phyloP scores from a whole-genome alignment of 2,329 filamentous ascomycete species.

The Aspergillus bombycis region DNA sequence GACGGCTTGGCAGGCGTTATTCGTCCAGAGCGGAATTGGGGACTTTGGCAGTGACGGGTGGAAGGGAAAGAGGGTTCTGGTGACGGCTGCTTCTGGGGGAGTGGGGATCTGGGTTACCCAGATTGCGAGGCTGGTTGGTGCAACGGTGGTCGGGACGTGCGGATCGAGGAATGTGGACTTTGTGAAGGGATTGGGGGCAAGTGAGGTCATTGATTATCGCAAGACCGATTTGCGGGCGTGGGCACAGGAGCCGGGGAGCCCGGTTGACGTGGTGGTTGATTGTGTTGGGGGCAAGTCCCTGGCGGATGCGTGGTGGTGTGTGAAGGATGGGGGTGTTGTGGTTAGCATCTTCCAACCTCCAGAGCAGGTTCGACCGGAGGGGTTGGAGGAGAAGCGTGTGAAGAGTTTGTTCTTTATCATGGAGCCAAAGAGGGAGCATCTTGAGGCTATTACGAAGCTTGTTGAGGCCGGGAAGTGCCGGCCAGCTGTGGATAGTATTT shows the following conservation, averaged over 20 bases:
- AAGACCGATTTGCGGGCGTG: slow-evolving; percentile 28
- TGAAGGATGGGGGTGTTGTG: slow-evolving; percentile 41
- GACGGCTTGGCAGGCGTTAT: slow-evolving; percentile 51
- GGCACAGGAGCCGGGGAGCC: slow-evolving; percentile 28
- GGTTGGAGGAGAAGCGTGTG: slow-evolving; percentile 29
- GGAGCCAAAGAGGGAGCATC: slow-evolving; percentile 38
- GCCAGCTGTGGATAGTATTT: slow-evolving; percentile 47
- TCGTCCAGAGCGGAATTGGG: slow-evolving; percentile 37
- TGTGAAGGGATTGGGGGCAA: slow-evolving; percentile 45
- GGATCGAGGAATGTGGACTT: slow-evolving; percentile 43
- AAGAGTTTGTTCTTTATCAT: slow-evolving; percentile 49
- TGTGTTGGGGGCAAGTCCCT: slow-evolving; percentile 47
- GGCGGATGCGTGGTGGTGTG: slow-evolving; percentile 47
- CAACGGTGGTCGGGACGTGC: slow-evolving; percentile 45
- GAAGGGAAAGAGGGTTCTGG: slow-evolving; percentile 44
- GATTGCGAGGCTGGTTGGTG: slow-evolving; percentile 27
- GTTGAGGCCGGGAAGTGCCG: slow-evolving; percentile 43
- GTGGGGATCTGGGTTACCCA: slow-evolving; percentile 52
- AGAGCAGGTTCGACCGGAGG: slow-evolving; percentile 32
- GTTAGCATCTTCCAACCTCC: slow-evolving; percentile 47
- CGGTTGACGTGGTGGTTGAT: slow-evolving; percentile 51
- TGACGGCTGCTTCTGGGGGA: slow-evolving; percentile 50
- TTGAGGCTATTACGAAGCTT: slow-evolving; percentile 42
- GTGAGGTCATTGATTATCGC: slow-evolving; percentile 47
- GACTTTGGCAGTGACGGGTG: slow-evolving; percentile 17